Base-by-base conservation (phyloP, 495 filamentous ascomycete species). In the Ramalina intermedia region DNA sequence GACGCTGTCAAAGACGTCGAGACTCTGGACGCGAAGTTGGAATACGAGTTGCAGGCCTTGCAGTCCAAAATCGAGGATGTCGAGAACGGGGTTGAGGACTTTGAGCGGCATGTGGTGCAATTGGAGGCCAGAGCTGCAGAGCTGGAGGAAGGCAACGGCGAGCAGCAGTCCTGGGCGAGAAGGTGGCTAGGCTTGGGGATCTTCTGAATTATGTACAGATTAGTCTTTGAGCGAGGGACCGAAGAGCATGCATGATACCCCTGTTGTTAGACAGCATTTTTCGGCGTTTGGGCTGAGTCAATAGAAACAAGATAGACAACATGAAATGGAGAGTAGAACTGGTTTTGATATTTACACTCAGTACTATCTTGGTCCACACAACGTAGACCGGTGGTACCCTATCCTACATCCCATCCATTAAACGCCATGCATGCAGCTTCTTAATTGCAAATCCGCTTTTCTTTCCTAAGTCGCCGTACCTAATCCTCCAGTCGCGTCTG, bases 21-120 rank as follows among this genome's bases (percentile, higher is more conserved):
- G 60, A 69, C 80, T 18, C 69, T 95, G 38, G 80, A 80, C 6
- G 85, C 86, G 18, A 91, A 90, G 70, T 70, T 98, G 51, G 90
- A 98, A 58, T 98, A 98, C 62, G 93, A 98, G 66, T 76, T 96
- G 35, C 76, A 78, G 45, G 82, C 79, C 20, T 68, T 98, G 20
- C 73, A 82, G 43, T 81, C 80, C 17, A 87, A 85, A 58, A 83
- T 96, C 29, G 76, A 84, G 51, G 91, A 98, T 56, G 82, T 95
- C 35, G 90, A 95, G 56, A 80, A 85, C 43, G 84, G 85, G 0
- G 73, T 94, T 9, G 68, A 63, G 16, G 85, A 91, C 47, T 93
- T 93, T 59, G 85, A 83, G 61, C 72, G 76, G 33, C 82, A 87
- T 58, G 87, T 98, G 2, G 69, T 75, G 38, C 77, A 83, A 46